These are phyloP conservation scores for Neofusicoccum ribis DNA, from an alignment of 2,329 filamentous ascomycete species.

Conservation along the genomic window DNA sequence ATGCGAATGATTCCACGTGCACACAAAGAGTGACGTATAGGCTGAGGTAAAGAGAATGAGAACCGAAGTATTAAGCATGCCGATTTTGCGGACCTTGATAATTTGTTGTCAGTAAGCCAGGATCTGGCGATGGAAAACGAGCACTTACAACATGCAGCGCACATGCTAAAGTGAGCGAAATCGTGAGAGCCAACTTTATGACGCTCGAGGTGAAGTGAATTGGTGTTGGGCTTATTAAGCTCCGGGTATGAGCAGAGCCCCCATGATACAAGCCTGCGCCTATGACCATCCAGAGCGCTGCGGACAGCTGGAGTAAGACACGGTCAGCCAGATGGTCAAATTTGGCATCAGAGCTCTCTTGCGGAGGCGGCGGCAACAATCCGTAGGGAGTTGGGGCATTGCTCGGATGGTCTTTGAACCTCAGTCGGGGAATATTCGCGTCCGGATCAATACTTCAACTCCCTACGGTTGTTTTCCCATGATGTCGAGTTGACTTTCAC, in stretches of 20 bases:
- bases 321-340: neutral
- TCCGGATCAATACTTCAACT: too few species aligned
- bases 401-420: too few species aligned
- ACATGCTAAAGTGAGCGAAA: neutral
- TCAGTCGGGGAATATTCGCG: too few species aligned
- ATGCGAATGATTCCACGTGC: conserved; percentile 7
- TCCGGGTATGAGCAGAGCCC: neutral
- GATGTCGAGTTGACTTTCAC: neutral
- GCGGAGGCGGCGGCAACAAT: neutral
- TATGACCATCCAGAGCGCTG: neutral
- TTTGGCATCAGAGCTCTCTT: neutral
- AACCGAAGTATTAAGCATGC: conserved; percentile 1
- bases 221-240: neutral
- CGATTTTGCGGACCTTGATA: neutral
- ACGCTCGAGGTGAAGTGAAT: neutral
- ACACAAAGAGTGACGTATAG: neutral
- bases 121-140: neutral
- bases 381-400: too few species aligned
- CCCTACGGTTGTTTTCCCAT: too few species aligned
- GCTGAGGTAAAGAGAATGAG: neutral
- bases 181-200: neutral
- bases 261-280: neutral
- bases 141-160: conserved; percentile 4
- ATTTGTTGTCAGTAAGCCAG: neutral
- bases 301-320: neutral